Conservation (phyloP, 2,329 filamentous ascomycete species). For the Sporothrix pallida region DNA sequence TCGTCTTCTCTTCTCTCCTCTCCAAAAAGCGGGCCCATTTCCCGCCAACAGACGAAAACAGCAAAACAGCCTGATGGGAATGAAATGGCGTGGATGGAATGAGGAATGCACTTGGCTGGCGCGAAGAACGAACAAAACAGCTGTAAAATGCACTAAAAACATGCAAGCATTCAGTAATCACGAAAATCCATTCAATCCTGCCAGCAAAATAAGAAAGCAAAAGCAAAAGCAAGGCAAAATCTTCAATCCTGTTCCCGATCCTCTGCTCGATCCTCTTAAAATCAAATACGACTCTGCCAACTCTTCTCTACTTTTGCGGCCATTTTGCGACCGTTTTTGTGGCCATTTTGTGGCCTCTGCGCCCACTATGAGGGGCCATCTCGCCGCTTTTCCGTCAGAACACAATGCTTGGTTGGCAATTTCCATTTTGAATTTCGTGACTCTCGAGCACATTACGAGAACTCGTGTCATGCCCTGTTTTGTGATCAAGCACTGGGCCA, state of each 20-base stretch:
- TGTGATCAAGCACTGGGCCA: too few species aligned
- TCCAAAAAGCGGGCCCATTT: not conserved
- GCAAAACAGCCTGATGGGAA: slow-evolving; percentile 22
- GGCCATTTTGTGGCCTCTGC: too few species aligned
- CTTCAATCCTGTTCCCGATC: too few species aligned
- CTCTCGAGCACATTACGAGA: not conserved
- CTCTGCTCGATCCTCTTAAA: not conserved
- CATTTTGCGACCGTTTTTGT: too few species aligned
- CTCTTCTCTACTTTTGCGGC: not conserved
- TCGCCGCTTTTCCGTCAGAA: not conserved
- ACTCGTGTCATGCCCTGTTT: not conserved
- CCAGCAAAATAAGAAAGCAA: too few species aligned
- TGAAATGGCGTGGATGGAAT: not conserved
- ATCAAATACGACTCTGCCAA: slow-evolving; percentile 2
- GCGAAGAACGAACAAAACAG: not conserved
- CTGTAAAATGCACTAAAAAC: too few species aligned
- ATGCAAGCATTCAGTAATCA: too few species aligned
- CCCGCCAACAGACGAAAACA: not conserved
- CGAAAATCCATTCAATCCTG: too few species aligned
- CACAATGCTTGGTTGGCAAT: not conserved
- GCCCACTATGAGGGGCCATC: not conserved
- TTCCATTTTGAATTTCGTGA: not conserved
- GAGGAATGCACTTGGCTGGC: slow-evolving; percentile 1
- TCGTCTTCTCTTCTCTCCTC: not conserved
- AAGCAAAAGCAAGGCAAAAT: too few species aligned